Evolutionary conservation across 176 grass and related monocot species (phyloP).

Genomic region (Bolboschoenus planiculmis): DNA sequence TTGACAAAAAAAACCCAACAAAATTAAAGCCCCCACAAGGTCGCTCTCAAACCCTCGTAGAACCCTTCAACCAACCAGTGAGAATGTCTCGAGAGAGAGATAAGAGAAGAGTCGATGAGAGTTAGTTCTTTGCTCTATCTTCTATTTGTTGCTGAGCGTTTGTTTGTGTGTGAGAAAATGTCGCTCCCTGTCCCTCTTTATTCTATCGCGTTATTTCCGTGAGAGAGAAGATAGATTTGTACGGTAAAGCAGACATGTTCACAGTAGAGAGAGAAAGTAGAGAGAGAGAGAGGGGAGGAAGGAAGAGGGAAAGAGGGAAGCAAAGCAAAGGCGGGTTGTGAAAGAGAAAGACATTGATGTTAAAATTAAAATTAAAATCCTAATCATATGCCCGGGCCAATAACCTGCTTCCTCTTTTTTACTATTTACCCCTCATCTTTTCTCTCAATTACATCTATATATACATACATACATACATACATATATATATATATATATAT

Average conservation of each 20-base stretch:
- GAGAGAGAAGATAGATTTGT: slow-evolving; percentile 16
- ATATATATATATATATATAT: too few relatives aligned
- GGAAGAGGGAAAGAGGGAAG: neutral
- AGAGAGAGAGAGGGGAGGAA: neutral
- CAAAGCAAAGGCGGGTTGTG: slow-evolving; percentile 13
- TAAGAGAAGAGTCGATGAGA: neutral
- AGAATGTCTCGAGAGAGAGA: neutral
- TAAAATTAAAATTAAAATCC: too few relatives aligned
- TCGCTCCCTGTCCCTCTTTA: slow-evolving; percentile 8
- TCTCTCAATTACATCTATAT: neutral
- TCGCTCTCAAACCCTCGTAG: neutral
- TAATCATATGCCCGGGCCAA: neutral
- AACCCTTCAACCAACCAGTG: neutral
- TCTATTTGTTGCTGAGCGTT: neutral
- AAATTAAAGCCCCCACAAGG: neutral
- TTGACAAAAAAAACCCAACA: slow-evolving; percentile 9
- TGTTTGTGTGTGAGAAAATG: slow-evolving; percentile 15
- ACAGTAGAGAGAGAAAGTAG: slow-evolving; percentile 5
- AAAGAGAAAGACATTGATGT: neutral
- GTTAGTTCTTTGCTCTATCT: neutral
- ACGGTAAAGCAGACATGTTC: slow-evolving; percentile 18
- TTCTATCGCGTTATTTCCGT: slow-evolving; percentile 23
- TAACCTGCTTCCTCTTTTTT: neutral
- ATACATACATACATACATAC: too few relatives aligned
- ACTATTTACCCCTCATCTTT: neutral